Base-by-base conservation (phyloP, 2,329 filamentous ascomycete species). In the Microdochium bolleyi region DNA sequence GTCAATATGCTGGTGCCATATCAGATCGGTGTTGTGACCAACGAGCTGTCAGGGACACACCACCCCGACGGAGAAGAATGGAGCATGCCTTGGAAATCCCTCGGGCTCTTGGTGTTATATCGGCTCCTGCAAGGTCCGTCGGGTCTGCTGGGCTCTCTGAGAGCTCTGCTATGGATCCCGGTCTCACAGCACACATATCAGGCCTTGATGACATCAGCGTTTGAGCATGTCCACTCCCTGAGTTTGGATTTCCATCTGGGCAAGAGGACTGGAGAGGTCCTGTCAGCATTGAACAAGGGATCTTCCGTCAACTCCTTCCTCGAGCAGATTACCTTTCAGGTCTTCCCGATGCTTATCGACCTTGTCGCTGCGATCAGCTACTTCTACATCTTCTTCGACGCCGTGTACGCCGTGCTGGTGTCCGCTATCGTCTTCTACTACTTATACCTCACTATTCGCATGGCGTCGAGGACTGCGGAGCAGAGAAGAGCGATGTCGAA, bases 131-230 rank as follows among this genome's bases (percentile, higher is more conserved):
- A 97, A 69, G 94, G 94, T 2, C 86, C 83, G 51, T 94, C 92
- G 55, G 94, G 94, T 21, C 74, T 97, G 49, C 79, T 99, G 32
- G 91, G 91, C 8, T 92, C 90, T 1, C 63, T 88, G 32, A 82
- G 94, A 57, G 87, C 89, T 22, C 83, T 90, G 34, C 76, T 99
- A 32, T 99, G 94, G 94, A 94, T 99, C 50, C 92, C 94, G 0
- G 91, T 99, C 53, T 90, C 92, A 34, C 94, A 99, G 68, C 96
- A 97, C 68, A 96, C 92, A 0, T 99, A 96, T 70, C 87, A 90
- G 64, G 90, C 94, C 58, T 79, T 99, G 54, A 96, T 92, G 5
- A 94, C 94, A 2, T 92, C 94, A 16, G 90, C 92, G 11, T 99
- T 99, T 66, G 92, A 97, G 71, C 94, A 99, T 67, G 94, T 99